Evolutionary conservation across 345 rosid species (phyloP).

Genomic region (Combretum micranthum): DNA sequence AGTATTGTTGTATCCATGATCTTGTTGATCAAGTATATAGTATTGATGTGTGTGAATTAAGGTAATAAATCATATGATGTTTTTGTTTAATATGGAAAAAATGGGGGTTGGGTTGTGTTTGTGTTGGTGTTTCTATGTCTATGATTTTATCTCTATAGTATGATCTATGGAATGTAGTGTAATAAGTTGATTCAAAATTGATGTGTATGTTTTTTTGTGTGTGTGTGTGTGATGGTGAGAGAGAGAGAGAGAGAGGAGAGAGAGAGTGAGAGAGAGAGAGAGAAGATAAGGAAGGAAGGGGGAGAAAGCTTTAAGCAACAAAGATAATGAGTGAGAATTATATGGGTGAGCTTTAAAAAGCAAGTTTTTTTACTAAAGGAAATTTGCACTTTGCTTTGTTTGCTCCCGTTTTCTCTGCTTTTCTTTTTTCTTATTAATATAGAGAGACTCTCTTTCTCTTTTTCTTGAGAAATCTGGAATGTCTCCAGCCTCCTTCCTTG

Average conservation of each 20-base stretch:
- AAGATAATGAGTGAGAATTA: constrained; percentile 84
- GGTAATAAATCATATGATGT: no score
- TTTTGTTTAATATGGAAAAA: no score
- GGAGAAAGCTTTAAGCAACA: constrained; percentile 47
- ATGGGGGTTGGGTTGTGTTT: no score
- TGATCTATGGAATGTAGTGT: no score
- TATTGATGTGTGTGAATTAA: no score
- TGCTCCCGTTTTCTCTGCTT: not conserved
- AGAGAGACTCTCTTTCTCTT: constrained; percentile 17
- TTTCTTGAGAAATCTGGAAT: not conserved
- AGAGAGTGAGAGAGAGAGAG: constrained; percentile 5
- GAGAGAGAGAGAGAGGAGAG: constrained; percentile 9
- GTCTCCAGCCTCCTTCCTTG: not conserved
- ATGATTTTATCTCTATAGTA: no score
- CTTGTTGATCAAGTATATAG: no score
- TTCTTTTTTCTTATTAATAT: constrained; percentile 6
- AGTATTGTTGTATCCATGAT: no score
- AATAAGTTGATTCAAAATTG: not conserved
- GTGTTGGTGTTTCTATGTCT: constrained; percentile 20
- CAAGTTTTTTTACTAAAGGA: constrained; percentile 10
- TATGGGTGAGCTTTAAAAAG: constrained; percentile 62
- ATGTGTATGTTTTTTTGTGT: constrained; percentile 3
- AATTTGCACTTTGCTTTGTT: no score
- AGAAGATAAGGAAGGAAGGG: constrained; percentile 14
- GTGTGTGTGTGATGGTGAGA: not conserved